Evolutionary conservation across 192 early-diverging fungal species (phyloP).

Genomic region (Gamsiella multidivaricata): DNA sequence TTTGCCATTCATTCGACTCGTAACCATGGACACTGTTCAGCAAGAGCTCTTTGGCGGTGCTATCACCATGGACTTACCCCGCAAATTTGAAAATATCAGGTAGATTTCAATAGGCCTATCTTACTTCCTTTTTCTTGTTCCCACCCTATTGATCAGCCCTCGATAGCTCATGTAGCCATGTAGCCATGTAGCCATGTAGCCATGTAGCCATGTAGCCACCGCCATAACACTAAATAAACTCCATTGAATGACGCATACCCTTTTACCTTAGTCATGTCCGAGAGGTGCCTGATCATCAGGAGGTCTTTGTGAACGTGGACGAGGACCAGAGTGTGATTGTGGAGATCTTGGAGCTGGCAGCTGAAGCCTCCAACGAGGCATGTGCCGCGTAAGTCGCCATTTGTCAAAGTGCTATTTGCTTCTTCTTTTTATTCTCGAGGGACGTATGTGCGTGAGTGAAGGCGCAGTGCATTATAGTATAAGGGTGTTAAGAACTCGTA

Average conservation of each 20-base stretch:
- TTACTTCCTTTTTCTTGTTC: slow-evolving; percentile 4
- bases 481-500: no score
- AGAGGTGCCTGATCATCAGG: slow-evolving; percentile 90
- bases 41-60: slow-evolving; percentile 77
- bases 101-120: slow-evolving; percentile 22
- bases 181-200: no score
- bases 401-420: not conserved
- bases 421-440: slow-evolving; percentile 1
- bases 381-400: slow-evolving; percentile 61
- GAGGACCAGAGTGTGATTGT: slow-evolving; percentile 87
- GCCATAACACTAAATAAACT: not conserved
- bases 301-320: slow-evolving; percentile 81
- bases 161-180: no score
- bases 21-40: slow-evolving; percentile 30
- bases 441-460: no score
- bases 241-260: not conserved
- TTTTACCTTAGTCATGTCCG: slow-evolving; percentile 74
- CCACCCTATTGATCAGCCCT: no score
- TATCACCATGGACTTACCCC: slow-evolving; percentile 69
- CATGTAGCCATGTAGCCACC: no score
- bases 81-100: slow-evolving; percentile 67
- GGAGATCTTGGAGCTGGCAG: slow-evolving; percentile 81
- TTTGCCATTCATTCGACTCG: not conserved
- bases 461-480: no score
- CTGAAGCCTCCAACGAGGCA: slow-evolving; percentile 59